Evolutionary conservation across 2,329 filamentous ascomycete species (phyloP), one percentile per base, ranked within the genome.

Genomic region (Ophiostoma sp.): DNA sequence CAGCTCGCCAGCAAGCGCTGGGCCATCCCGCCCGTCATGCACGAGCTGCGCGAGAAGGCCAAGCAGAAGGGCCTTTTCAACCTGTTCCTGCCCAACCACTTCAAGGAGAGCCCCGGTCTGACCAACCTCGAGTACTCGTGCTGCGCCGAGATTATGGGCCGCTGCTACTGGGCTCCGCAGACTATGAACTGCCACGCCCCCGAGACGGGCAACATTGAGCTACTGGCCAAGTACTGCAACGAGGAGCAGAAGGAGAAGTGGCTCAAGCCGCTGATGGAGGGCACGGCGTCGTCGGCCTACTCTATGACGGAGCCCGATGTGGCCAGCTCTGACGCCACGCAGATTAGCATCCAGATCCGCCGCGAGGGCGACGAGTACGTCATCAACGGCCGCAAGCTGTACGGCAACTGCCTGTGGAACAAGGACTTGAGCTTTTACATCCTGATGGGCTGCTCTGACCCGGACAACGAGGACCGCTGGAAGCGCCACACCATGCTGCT

Each of bases 371-470:
- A 96, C 79, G 90, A 96, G 78, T 98, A 96, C 80, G 90, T 98
- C n/a, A 87, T 99, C 72, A 98, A 98, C 80, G 96, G 95, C 73
- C 78, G 95, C 90, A 99, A 99, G 93, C 98, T 96, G 95, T 99
- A 96, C 95, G 97, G 93, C 42, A 97, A 93, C 76, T 96, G 96
- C 77, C 94, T 95, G 28, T 96, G 96, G 73, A 96, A 98, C 83
- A 92, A 92, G 73, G 89, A 95, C 78, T 98, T 96, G 87, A 88
- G 92, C 82, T 87, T 98, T 81, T 98, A 97, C 85, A 91, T 99
- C 75, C 94, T 97, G 78, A 97, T 99, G 93, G 96, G 93, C 83
- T 97, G 98, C 87, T 92, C 90, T 19, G 93, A 97, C 80, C 86
- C 93, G 68, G 85, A 86, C 78, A 92, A 97, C 85, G 84, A 87